phyloP scores from a whole-genome alignment of 78 protist genomes.

The Cavenderia fasciculata region DNA sequence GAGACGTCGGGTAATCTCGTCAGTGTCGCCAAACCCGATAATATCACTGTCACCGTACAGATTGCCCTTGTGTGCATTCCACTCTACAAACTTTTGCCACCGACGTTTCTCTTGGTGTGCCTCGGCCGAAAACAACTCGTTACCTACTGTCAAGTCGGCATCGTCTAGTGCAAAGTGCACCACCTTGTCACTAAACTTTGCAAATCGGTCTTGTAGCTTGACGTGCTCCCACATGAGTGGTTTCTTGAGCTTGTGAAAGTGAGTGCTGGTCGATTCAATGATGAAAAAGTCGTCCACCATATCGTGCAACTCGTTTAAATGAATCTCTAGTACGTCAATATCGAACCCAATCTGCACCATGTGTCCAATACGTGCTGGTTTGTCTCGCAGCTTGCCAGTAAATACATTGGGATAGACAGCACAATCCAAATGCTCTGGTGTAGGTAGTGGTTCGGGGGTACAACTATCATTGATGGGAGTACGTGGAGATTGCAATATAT shows the following conservation, averaged over 20 bases:
- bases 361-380: background rate
- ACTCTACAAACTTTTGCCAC: constrained; percentile 17
- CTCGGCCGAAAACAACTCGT: background rate
- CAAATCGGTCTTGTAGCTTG: constrained; percentile 1
- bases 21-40: background rate
- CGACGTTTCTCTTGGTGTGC: background rate
- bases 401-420: background rate
- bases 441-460: background rate
- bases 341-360: constrained; percentile 19
- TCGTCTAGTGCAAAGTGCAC: background rate
- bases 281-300: constrained; percentile 6
- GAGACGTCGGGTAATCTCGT: background rate
- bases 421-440: background rate
- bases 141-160: background rate
- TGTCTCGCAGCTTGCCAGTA: background rate
- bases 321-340: constrained; percentile 14
- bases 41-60: background rate
- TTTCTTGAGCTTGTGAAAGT: constrained; percentile 7
- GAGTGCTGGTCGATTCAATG: background rate
- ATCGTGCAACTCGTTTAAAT: constrained; percentile 5
- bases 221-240: constrained; percentile 22
- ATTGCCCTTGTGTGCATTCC: background rate
- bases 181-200: background rate
- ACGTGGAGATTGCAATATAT: background rate
- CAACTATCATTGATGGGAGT: background rate